Conservation (phyloP, 305 asterid genomes). For the Fraxinus baroniana region DNA sequence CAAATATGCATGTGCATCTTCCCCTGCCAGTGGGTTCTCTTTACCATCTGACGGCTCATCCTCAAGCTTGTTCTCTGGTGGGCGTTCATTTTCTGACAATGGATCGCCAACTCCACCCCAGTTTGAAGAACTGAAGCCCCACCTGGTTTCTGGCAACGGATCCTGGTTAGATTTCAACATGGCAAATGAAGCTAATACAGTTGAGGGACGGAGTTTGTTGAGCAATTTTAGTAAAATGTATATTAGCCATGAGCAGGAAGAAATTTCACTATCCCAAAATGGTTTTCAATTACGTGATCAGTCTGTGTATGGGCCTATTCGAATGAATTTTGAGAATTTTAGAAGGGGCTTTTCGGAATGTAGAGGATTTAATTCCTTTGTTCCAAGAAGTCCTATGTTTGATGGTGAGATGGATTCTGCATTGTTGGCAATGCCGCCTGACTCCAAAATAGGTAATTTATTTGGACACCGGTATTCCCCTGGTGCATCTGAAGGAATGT, state of each 20-base stretch:
- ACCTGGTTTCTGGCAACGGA: constrained; percentile 32
- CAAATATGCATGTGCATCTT: constrained; percentile 41
- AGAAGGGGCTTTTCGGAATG: constrained; percentile 29
- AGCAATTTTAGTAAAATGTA: constrained; percentile 47
- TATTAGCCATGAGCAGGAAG: constrained; percentile 45
- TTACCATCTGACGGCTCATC: constrained; percentile 61
- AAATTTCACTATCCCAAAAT: constrained; percentile 24
- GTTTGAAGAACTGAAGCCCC: constrained; percentile 42
- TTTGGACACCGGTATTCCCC: constrained; percentile 36
- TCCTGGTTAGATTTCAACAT: constrained; percentile 35
- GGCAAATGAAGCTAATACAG: constrained; percentile 22
- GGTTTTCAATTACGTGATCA: constrained; percentile 35
- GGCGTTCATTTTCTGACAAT: constrained; percentile 46
- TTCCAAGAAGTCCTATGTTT: constrained; percentile 30
- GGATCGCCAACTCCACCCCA: constrained; percentile 56
- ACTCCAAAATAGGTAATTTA: constrained; percentile 28
- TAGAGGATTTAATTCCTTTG: constrained; percentile 37
- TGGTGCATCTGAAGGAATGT: constrained; percentile 28
- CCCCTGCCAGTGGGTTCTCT: constrained; percentile 66
- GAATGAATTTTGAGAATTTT: constrained; percentile 31
- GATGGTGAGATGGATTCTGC: constrained; percentile 33
- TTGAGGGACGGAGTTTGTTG: constrained; percentile 44
- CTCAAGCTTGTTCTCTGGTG: constrained; percentile 57
- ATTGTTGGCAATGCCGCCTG: constrained; percentile 38
- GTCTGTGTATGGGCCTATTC: constrained; percentile 22